Evolutionary conservation across 352 stramenopile genomes (phyloP), one percentile per base, ranked within the genome.

Genomic region (Blastocystis sp.): DNA sequence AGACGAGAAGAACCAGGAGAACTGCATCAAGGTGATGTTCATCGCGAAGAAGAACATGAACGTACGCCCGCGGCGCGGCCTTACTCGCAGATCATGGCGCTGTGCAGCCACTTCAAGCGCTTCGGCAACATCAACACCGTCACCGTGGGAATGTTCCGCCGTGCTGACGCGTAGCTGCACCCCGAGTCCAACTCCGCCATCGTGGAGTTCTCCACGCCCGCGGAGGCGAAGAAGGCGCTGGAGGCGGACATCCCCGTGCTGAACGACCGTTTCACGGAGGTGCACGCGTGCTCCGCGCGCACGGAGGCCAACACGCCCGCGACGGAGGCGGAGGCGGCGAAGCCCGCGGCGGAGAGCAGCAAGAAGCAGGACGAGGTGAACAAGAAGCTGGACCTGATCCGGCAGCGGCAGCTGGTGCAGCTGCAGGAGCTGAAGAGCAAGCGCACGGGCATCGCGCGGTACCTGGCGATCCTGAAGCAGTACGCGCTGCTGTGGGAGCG

Each of bases 1-100:
- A 79, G 69, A 79, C 62, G 69, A 79, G 43, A 79, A 76, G 66
- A 45, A 64, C 21, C 9, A n/a, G 34, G 69, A 79, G 69, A 79
- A 79, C 57, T 79, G 69, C 43, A 79, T 79, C 52, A 79, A 79
- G 40, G 69, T 79, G 69, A 24, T 64, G 11, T 48, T 63, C 40
- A 42, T 79, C 24, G 43, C 48, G 4, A 64, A 64, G 19, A 79
- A 79, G 48, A 79, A 79, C 52, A 62, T 62, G 43, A 64, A 79
- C 52, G 69, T 79, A 19, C 40, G 11, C 14, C 34, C 21, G 7
- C 19, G 3, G 21, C 43, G 38, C 11, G 14, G 28, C 10, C 2
- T 79, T 43, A 10, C 48, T 3, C 34, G 3, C 63, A 79, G 69
- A 64, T 79, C 52, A 42, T 79, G 28, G 24, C 69, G 9, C 69